Percentiles rank a stretch among this genome's conserved stretches.
phyloP scores from a whole-genome alignment of 2,329 filamentous ascomycete genomes.

The Colletotrichum noveboracense region DNA sequence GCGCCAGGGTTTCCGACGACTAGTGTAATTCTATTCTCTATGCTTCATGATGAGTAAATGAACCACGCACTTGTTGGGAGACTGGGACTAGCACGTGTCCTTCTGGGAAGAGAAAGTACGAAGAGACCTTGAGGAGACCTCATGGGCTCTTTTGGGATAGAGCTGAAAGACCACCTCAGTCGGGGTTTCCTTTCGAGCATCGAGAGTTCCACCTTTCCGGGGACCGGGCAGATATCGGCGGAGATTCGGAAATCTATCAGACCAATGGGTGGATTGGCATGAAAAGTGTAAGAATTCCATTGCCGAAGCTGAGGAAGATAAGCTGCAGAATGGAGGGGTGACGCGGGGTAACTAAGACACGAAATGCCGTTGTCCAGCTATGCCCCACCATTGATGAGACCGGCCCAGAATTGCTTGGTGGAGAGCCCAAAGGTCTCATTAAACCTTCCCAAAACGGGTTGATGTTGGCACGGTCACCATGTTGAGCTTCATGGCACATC shows the following conservation, averaged over 20 bases:
- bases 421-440: background rate
- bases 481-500: background rate
- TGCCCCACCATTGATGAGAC: background rate
- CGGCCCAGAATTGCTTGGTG: background rate
- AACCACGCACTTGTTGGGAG: background rate
- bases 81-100: background rate
- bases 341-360: background rate
- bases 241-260: background rate
- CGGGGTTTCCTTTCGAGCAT: background rate
- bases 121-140: background rate
- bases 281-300: background rate
- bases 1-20: background rate
- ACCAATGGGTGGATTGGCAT: background rate
- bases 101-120: background rate
- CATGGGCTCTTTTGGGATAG: background rate
- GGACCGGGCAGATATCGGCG: background rate
- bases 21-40: background rate
- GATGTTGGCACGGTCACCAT: background rate
- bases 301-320: background rate
- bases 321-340: background rate
- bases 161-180: background rate
- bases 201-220: rapidly evolving
- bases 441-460: background rate
- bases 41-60: background rate
- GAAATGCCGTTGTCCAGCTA: background rate